These are phyloP conservation scores for Immersiella caudata DNA, from an alignment of 495 filamentous ascomycete genomes.

Conservation along the genomic window DNA sequence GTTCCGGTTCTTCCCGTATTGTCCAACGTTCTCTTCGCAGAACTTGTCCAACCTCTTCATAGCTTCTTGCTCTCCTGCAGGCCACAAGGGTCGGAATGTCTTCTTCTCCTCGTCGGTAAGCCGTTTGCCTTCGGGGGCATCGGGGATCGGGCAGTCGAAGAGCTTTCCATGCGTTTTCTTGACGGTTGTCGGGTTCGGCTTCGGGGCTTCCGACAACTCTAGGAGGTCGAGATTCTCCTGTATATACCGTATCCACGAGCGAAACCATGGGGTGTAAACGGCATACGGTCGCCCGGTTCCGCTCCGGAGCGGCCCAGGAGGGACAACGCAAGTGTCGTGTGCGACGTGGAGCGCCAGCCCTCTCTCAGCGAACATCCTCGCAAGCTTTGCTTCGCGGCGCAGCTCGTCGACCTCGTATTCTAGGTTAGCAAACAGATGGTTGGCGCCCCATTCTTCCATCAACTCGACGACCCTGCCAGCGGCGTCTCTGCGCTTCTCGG, in stretches of 20 bases:
- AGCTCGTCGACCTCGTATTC: slow-evolving; percentile 83
- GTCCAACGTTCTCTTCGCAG: slow-evolving; percentile 62
- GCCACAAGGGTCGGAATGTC: slow-evolving; percentile 64
- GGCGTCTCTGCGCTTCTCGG: slow-evolving; percentile 65
- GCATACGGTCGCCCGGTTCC: slow-evolving; percentile 77
- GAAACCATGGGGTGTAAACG: slow-evolving; percentile 82
- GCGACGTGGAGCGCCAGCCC: slow-evolving; percentile 65
- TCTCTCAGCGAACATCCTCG: slow-evolving; percentile 59
- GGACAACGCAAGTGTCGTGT: slow-evolving; percentile 82
- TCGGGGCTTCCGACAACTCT: slow-evolving; percentile 59
- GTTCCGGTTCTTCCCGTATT: slow-evolving; percentile 64
- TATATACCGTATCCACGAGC: slow-evolving; percentile 72
- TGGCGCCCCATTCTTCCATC: slow-evolving; percentile 72
- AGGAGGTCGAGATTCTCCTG: slow-evolving; percentile 69
- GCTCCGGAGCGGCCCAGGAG: slow-evolving; percentile 65
- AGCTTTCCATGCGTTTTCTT: slow-evolving; percentile 57
- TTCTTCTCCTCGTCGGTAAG: slow-evolving; percentile 62
- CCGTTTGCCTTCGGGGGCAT: slow-evolving; percentile 64
- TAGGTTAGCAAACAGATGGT: slow-evolving; percentile 69
- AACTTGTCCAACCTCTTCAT: slow-evolving; percentile 68
- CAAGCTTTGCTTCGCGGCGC: slow-evolving; percentile 69
- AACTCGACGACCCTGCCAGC: slow-evolving; percentile 68
- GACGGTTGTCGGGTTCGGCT: slow-evolving; percentile 59
- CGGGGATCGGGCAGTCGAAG: slow-evolving; percentile 67
- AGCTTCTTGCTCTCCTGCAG: slow-evolving; percentile 80